Base-by-base conservation (phyloP, 305 asterid genomes). In the Lippia alba region DNA sequence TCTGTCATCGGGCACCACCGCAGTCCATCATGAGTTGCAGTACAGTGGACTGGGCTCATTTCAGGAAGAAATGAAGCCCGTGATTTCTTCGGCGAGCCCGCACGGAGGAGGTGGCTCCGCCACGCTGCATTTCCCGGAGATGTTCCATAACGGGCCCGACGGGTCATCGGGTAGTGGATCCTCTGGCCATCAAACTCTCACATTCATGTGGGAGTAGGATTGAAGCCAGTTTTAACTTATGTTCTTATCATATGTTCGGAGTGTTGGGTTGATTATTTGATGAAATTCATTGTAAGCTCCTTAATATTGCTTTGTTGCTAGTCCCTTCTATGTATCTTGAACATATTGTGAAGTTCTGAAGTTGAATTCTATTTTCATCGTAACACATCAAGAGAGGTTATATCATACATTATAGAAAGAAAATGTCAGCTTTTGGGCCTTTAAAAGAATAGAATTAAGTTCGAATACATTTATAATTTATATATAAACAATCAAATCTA, bases 181-280 rank as follows among this genome's bases (percentile, higher is more conserved):
- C 14, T 72, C 92, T 61, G 8, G 8, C 41, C 96, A 90, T 75
- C 96, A 90, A 80, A 90, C 94, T 3, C 88, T 84, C 44, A 79
- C 96, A 4, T 92, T 90, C 83, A 86, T 80, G 82, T 88, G 96
- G 98, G 94, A 85, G 86, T 92, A 86, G 76, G 5, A 0, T 51
- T 50, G 12, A 39, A 20, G 41, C 17, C 17, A 24, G 8, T 56
- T 56, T 3, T 55, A 4, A 16, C 30, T 32, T 14, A 36, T n/a
- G 7, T n/a, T 24, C 8, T 4, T 17, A 8, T 18, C 4, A 4
- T 6, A 53, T 53, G 8, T 53, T 3, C 3, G 30, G 30, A 24
- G 49, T 5, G 49, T 36, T 4, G 0, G 0, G 49, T 44, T 44
- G 49, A 44, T 44, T 44, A 44, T 44, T 44, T 44, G 49, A 44